Evolutionary conservation across 352 stramenopile species (phyloP).

Genomic region (Pythium apleroticum): DNA sequence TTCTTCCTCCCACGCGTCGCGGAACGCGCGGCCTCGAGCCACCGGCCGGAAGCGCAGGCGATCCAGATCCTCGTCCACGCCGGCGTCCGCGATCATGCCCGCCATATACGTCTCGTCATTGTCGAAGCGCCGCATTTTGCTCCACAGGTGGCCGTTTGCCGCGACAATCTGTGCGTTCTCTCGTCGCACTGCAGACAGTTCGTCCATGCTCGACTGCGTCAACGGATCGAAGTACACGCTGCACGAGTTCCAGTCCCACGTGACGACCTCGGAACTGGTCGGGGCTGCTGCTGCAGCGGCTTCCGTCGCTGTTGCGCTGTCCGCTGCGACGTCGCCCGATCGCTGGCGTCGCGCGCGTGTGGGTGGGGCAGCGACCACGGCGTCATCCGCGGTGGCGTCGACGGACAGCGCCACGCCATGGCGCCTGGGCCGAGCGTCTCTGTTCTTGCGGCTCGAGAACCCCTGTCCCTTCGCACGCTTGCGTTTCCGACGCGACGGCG

Average conservation of each 20-base stretch:
- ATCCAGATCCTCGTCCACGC: conserved; percentile 4
- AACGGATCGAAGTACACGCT: conserved; percentile 58
- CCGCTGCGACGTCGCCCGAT: not conserved
- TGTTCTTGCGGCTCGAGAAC: conserved; percentile 13
- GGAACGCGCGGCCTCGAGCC: conserved; percentile 65
- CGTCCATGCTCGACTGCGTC: conserved; percentile 49
- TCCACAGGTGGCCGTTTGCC: conserved; percentile 33
- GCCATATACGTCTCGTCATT: conserved; percentile 44
- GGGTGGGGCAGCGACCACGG: not conserved
- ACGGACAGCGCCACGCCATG: conserved; percentile 11
- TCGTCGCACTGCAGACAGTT: conserved; percentile 49
- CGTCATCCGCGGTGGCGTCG: not conserved
- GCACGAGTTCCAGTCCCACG: conserved; percentile 68
- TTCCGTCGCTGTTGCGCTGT: not conserved
- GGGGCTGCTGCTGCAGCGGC: conserved; percentile 32
- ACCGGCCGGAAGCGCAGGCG: conserved; percentile 31
- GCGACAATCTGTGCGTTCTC: conserved; percentile 56
- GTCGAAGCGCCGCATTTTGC: conserved; percentile 15
- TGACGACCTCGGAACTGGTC: conserved; percentile 28
- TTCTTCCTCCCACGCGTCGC: conserved; percentile 76
- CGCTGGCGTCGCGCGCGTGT: conserved; percentile 8
- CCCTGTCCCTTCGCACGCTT: conserved; percentile 15
- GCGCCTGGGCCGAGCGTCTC: conserved; percentile 12
- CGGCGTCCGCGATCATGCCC: conserved; percentile 43
- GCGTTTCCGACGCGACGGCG: not conserved